Percentiles rank a stretch among this genome's conserved stretches.
phyloP scores from a whole-genome alignment of 108 stramenopile genomes.

The Mediolabrus comicus region DNA sequence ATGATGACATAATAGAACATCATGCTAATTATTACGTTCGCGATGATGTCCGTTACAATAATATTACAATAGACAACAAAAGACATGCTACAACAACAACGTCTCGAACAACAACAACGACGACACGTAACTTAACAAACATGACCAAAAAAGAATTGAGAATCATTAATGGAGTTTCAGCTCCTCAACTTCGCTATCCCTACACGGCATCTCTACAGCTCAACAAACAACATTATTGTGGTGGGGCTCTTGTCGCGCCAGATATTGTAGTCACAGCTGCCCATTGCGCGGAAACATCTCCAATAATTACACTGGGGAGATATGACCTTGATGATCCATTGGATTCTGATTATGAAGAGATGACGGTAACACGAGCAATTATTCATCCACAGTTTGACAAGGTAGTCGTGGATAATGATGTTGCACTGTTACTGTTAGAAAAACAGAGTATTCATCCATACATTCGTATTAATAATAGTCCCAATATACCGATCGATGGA shows the following conservation, averaged over 20 bases:
- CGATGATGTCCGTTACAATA: no score
- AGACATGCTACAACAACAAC: not conserved
- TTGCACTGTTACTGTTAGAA: constrained; percentile 14
- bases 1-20: no score
- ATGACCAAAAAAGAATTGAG: constrained; percentile 7
- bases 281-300: constrained; percentile 14
- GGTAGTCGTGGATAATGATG: constrained; percentile 20
- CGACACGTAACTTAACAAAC: not conserved
- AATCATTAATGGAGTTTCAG: constrained; percentile 24
- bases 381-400: constrained; percentile 26
- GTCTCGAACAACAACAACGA: not conserved
- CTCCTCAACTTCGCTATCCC: constrained; percentile 24
- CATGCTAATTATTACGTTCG: no score
- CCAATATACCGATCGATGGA: constrained; percentile 1
- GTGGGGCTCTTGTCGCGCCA: constrained; percentile 30
- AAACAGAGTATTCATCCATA: constrained; percentile 9
- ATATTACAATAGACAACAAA: no score
- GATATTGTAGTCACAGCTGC: constrained; percentile 39
- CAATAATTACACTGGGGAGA: constrained; percentile 12
- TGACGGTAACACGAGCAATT: not conserved
- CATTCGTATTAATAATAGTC: constrained; percentile 14
- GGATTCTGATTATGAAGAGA: constrained; percentile 21
- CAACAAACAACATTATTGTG: constrained; percentile 28
- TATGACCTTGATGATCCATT: constrained; percentile 22
- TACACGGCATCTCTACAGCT: constrained; percentile 33